Conservation (phyloP, 1,139 yeast genomes). For the Hansenula anomala region DNA sequence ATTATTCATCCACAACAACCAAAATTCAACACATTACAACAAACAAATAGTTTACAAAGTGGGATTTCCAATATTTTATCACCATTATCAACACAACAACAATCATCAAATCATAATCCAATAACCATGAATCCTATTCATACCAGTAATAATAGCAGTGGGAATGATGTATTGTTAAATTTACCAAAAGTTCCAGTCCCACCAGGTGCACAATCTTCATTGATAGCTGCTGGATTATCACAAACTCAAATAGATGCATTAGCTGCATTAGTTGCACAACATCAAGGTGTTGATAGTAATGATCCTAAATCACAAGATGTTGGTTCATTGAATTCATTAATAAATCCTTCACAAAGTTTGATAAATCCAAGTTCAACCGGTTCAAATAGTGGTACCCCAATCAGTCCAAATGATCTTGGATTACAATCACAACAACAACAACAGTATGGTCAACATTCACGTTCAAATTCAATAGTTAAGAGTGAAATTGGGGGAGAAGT, state of each 20-base stretch:
- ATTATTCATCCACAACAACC: background rate
- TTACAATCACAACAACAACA: too few relatives aligned
- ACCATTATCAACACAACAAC: constrained; percentile 8
- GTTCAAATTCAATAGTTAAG: constrained; percentile 2
- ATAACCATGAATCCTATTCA: background rate
- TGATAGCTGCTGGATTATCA: constrained; percentile 60
- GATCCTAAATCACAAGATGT: too few relatives aligned
- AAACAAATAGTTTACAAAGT: constrained; percentile 5
- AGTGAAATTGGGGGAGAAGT: constrained; percentile 14
- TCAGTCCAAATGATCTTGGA: too few relatives aligned
- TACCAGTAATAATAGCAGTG: background rate
- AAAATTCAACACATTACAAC: constrained; percentile 7
- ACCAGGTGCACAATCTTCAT: constrained; percentile 60
- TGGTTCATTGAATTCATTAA: constrained; percentile 2
- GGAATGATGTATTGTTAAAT: constrained; percentile 21
- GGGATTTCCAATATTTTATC: constrained; percentile 9
- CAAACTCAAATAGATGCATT: constrained; percentile 67
- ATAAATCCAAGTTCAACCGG: background rate
- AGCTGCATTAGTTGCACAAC: constrained; percentile 69
- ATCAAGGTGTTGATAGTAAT: constrained; percentile 35
- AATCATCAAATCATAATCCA: constrained; percentile 9
- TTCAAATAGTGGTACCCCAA: too few relatives aligned
- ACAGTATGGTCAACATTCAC: background rate
- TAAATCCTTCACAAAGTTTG: constrained; percentile 1
- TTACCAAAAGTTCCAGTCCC: constrained; percentile 67